These are phyloP conservation scores for Pachysandra terminalis DNA, from an alignment of 164 flowering plant species.

Conservation along the genomic window DNA sequence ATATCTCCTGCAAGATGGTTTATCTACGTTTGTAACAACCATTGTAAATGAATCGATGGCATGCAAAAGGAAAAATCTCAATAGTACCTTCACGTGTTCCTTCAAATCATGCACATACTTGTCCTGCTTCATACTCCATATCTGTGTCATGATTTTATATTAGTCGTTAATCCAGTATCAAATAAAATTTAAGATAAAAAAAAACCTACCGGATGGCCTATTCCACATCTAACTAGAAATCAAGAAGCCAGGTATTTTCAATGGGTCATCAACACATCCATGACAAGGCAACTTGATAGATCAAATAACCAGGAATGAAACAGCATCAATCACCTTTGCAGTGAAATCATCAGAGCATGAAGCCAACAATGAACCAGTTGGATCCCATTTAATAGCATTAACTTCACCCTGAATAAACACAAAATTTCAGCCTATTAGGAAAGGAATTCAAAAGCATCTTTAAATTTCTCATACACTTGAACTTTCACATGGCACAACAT, in stretches of 20 bases:
- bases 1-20: slow-evolving; percentile 72
- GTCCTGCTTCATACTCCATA: slow-evolving; percentile 93
- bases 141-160: slow-evolving; percentile 43
- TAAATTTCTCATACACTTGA: background rate
- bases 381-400: slow-evolving; percentile 98
- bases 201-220: background rate
- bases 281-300: background rate
- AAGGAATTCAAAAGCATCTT: background rate
- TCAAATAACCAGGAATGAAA: background rate
- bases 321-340: slow-evolving; percentile 63
- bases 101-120: slow-evolving; percentile 72
- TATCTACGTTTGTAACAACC: background rate
- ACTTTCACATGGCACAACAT: background rate
- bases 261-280: background rate
- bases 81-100: slow-evolving; percentile 76
- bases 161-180: background rate
- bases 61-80: background rate
- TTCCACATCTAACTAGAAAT: background rate
- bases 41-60: background rate
- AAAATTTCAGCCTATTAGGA: slow-evolving; percentile 1
- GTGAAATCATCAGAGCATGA: slow-evolving; percentile 96
- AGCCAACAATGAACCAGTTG: slow-evolving; percentile 81
- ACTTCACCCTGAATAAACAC: slow-evolving; percentile 83
- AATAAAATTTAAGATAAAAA: background rate
- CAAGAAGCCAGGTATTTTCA: too few relatives aligned